Evolutionary conservation across 1,139 yeast genomes (phyloP), one percentile per base, ranked within the genome.

Genomic region (Protomyces inouyei): DNA sequence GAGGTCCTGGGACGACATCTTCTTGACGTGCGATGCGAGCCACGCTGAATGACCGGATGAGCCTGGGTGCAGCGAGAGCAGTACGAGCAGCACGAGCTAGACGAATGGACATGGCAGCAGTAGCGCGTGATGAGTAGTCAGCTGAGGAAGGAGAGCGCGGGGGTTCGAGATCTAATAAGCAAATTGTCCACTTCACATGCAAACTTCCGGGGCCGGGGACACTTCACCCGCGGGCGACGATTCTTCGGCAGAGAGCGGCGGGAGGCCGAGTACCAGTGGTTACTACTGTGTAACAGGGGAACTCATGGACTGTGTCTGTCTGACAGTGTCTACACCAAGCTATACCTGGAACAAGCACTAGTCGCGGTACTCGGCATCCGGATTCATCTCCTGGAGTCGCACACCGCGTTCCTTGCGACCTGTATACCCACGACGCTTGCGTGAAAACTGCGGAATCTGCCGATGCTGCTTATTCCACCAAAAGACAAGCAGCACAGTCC

Each of bases 401-500:
- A 59, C 55, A 12, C 40, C 52, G 5, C 63, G 25, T 32, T 59
- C 51, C 53, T 38, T 52, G 32, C 63, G 32, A 23, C 63, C 63
- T 6, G 63, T 59, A 35, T 59, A 59, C 25, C 63, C 63, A 16
- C 52, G 52, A 28, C 43, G 52, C 23, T 38, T 35, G 2, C 25
- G 38, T 18, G 16, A 43, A 36, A 59, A 59, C 12, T 52, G 43
- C 14, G 63, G 63, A 43, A 59, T 52, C 52, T 59, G 63, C 16
- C 63, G 56, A 23, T 59, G 63, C 10, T 57, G 52, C 52, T 59
- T 59, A 57, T 59, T 59, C 63, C 63, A 59, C 63, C 63, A 59
- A 48, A 59, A 52, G 45, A 59, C 57, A 25, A 59, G 54, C 14
- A 40, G 51, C 18, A 55, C 63, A 3, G 57, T 52, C 12, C 63